Base-by-base conservation (phyloP, 1,139 yeast genomes). In the Suzukiozyma palmioleophila region DNA sequence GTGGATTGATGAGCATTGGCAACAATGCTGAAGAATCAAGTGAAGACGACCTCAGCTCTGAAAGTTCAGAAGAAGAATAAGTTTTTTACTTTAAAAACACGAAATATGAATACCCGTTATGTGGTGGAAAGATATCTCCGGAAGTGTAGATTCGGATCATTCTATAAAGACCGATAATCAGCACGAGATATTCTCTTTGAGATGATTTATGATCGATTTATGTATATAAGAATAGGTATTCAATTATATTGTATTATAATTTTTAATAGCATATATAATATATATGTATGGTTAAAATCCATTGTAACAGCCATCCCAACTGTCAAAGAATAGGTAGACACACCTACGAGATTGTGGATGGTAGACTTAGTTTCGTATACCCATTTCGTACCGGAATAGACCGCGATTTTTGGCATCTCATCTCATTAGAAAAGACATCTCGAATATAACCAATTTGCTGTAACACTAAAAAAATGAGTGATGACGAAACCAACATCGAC, bases 61-160 rank as follows among this genome's bases (percentile, higher is more conserved):
- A 73, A 57, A 75, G 81, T 54, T 78, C 83, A n/a, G 84, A 79
- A 62, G 85, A 79, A 59, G 86, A 80, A 57, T 79, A 59, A 51
- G 24, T 27, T 13, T 33, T 35, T 33, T 33, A 15, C 22, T 13
- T 25, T 24, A 12, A 8, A 33, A 5, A 33, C 30, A 21, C 12
- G 15, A 11, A 13, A 26, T 18, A 18, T 18, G 22, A 18, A 18
- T 18, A 18, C 22, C 22, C 22, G 22, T 18, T 18, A 18, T 18
- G 7, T 18, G 22, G 22, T 4, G 22, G 22, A 7, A 18, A 18
- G 22, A 18, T 18, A 18, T 18, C 22, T 18, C 22, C 22, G 22
- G 22, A 7, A 18, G 7, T 18, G 22, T 18, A 5, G 22, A 18
- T 5, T 7, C 22, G 22, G 22, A 18, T 18, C 22, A 18, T 18